Base-by-base conservation (phyloP, 2,329 filamentous ascomycete species). In the Epicoccum nigrum region DNA sequence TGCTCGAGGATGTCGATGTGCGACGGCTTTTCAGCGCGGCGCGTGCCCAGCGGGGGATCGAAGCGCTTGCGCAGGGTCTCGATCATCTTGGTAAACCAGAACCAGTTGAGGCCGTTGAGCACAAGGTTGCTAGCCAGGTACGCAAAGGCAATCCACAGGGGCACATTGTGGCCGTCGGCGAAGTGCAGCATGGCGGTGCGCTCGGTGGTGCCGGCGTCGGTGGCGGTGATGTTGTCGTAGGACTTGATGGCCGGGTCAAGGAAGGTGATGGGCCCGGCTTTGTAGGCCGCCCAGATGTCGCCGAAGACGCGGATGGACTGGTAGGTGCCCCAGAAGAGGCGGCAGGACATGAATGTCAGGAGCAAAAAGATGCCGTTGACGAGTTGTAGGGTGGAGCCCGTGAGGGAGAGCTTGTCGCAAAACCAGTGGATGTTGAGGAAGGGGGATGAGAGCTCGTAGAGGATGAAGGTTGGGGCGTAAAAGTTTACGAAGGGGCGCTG, bases 351-450 rank as follows among this genome's bases (percentile, higher is more conserved):
- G 74, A 94, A 94, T 39, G 83, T 89, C 58, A 78, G 73, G 44
- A 93, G 83, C 3, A 94, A 83, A 49, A 83, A 67, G 55, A 92
- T 79, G 62, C 90, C 90, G 65, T 94, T 94, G 74, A 90, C 86
- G 21, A 92, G 81, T 76, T 94, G 90, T 19, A 84, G 74, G 45
- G 79, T 80, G 16, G 86, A 86, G 28, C 90, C 90, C 0, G 90
- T 94, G 80, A 91, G 86, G 65, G 85, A 82, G 52, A 93, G 78
- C 77, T 95, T 95, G 75, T 95, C 90, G 75, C 89, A 90, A 78
- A 94, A 94, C 90, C 90, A 95, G 78, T 95, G 90, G 69, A 93
- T 83, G 70, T 95, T 95, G 51, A 94, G 81, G 73, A 94, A 92
- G 7, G 90, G 89, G 4, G 87, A 89, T 20, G 89, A 92, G 31